These are phyloP conservation scores for Salix koriyanagi DNA, from an alignment of 345 rosid genomes.

Conservation along the genomic window DNA sequence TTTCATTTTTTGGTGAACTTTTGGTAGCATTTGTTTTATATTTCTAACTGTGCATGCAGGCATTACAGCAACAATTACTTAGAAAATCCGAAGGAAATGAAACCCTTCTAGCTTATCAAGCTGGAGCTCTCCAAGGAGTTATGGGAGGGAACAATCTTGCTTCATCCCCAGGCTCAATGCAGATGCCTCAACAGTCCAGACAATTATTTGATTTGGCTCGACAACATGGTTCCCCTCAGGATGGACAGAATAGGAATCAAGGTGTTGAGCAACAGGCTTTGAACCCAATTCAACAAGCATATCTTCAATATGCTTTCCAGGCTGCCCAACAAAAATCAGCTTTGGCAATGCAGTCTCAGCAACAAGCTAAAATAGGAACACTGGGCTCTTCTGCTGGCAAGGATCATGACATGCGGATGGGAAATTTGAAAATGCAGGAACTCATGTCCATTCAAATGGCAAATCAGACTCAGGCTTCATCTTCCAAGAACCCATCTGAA, in stretches of 20 bases:
- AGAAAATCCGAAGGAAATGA: constrained; percentile 78
- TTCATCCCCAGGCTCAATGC: constrained; percentile 67
- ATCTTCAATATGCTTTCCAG: constrained; percentile 70
- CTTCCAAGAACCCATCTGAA: constrained; percentile 67
- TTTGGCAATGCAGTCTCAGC: constrained; percentile 47
- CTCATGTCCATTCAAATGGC: constrained; percentile 63
- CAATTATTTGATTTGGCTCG: constrained; percentile 71
- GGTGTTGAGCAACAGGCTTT: constrained; percentile 56
- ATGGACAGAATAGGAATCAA: constrained; percentile 57
- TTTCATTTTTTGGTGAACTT: background rate
- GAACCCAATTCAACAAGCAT: constrained; percentile 82
- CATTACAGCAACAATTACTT: constrained; percentile 50
- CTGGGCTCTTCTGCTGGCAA: constrained; percentile 48
- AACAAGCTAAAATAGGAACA: constrained; percentile 76
- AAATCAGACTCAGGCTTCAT: constrained; percentile 74
- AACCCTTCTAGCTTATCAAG: constrained; percentile 67
- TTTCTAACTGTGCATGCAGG: constrained; percentile 34
- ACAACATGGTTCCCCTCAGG: constrained; percentile 68
- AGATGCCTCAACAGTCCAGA: constrained; percentile 74
- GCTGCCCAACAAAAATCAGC: constrained; percentile 61
- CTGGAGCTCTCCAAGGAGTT: constrained; percentile 63
- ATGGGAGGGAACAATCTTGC: constrained; percentile 62
- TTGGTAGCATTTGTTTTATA: background rate
- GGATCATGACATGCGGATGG: constrained; percentile 62
- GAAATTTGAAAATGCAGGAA: constrained; percentile 79